Percentiles rank a stretch among this genome's conserved stretches.
These are phyloP conservation scores for Chaetomium fimeti DNA, from an alignment of 495 filamentous ascomycete genomes.

Conservation along the genomic window DNA sequence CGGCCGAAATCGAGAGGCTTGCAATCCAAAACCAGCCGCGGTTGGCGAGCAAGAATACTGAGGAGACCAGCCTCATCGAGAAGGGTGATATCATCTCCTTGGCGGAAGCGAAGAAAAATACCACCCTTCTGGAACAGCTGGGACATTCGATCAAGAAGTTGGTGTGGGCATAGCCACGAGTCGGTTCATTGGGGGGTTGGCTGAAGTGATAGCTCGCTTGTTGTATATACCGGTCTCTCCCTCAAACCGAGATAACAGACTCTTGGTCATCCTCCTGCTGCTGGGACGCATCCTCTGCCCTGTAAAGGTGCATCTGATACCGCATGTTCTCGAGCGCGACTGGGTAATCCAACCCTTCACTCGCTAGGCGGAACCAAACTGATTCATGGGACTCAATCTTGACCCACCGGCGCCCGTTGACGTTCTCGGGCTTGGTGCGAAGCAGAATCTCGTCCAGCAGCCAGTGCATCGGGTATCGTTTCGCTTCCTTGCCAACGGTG, in stretches of 20 bases:
- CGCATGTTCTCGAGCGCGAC: slow-evolving; percentile 90
- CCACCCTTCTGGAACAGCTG: slow-evolving; percentile 79
- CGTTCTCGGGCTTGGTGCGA: slow-evolving; percentile 25
- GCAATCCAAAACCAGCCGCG: slow-evolving; percentile 39
- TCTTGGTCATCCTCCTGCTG: slow-evolving; percentile 4
- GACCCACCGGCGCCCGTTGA: slow-evolving; percentile 58
- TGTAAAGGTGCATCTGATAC: slow-evolving; percentile 84
- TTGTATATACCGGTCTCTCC: neutral
- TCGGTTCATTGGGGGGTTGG: neutral
- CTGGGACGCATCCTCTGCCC: slow-evolving; percentile 25
- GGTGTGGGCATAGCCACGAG: slow-evolving; percentile 68
- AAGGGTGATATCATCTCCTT: slow-evolving; percentile 76
- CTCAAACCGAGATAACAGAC: neutral
- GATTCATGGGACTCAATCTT: slow-evolving; percentile 70
- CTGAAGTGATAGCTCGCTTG: neutral
- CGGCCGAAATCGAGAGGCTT: slow-evolving; percentile 56
- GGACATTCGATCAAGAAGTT: slow-evolving; percentile 86
- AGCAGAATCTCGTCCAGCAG: slow-evolving; percentile 81
- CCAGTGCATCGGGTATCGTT: slow-evolving; percentile 90
- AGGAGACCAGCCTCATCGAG: slow-evolving; percentile 53
- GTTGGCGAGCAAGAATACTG: slow-evolving; percentile 35
- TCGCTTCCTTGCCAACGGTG: slow-evolving; percentile 57
- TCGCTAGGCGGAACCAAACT: slow-evolving; percentile 75
- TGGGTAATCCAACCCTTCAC: slow-evolving; percentile 65
- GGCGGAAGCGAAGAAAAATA: slow-evolving; percentile 82